phyloP scores from a whole-genome alignment of 345 rosid species.

The Melastoma malabathricum region DNA sequence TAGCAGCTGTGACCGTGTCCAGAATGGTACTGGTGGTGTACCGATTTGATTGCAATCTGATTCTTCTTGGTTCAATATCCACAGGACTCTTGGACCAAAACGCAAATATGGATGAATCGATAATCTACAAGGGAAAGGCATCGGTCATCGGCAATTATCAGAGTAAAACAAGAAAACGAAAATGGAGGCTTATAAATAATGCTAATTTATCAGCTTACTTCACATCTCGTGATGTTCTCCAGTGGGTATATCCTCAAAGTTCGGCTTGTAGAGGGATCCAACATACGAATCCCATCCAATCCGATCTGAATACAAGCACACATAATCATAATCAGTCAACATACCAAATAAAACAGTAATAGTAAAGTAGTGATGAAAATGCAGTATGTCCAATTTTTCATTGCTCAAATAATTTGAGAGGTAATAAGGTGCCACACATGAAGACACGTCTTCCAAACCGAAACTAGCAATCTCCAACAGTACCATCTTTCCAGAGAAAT shows the following conservation, averaged over 20 bases:
- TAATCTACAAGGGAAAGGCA: conserved; percentile 25
- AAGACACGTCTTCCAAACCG: no score
- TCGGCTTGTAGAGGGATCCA: conserved; percentile 73
- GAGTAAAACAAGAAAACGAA: conserved; percentile 6
- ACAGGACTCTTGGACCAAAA: conserved; percentile 97
- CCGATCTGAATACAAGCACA: conserved; percentile 45
- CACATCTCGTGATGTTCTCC: conserved; percentile 88
- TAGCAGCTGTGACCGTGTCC: conserved; percentile 93
- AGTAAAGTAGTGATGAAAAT: no score
- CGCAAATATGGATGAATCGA: conserved; percentile 74
- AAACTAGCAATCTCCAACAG: no score
- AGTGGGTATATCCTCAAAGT: conserved; percentile 91
- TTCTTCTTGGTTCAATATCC: conserved; percentile 83
- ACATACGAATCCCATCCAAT: conserved; percentile 96
- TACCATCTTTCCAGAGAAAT: no score
- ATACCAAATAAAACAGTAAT: no score
- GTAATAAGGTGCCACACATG: no score
- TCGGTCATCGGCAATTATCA: neutral
- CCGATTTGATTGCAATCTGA: conserved; percentile 86
- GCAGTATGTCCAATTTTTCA: no score
- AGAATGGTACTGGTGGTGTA: conserved; percentile 82
- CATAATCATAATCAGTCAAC: no score
- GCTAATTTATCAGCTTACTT: conserved; percentile 32
- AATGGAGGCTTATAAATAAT: neutral
- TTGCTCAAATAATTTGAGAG: no score